Percentiles rank a stretch among this genome's conserved stretches.
phyloP scores from a whole-genome alignment of 257 asterid species.

The Nicotiana paniculata region DNA sequence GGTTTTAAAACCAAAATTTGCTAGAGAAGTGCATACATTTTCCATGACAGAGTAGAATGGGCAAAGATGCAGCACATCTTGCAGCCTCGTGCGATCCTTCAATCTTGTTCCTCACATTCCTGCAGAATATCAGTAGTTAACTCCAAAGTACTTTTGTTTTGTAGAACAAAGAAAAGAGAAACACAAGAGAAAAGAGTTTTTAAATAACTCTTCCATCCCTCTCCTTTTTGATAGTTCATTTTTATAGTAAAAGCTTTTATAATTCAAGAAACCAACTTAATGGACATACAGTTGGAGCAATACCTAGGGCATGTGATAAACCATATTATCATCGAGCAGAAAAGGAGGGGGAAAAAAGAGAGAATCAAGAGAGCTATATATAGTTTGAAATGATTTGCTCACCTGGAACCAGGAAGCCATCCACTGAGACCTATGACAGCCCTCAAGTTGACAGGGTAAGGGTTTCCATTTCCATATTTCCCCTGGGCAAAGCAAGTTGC shows the following conservation, averaged over 20 bases:
- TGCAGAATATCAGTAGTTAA: conserved; percentile 28
- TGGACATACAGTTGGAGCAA: neutral
- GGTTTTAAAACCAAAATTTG: neutral
- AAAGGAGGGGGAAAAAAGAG: neutral
- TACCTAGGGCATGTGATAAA: neutral
- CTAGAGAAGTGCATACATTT: conserved; percentile 39
- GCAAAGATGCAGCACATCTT: conserved; percentile 89
- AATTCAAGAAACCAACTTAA: neutral
- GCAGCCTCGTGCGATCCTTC: conserved; percentile 79
- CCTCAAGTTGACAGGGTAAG: conserved; percentile 67
- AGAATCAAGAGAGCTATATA: neutral
- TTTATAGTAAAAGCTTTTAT: neutral
- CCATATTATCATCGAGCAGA: neutral
- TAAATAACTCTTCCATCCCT: neutral
- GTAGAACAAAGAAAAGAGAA: neutral
- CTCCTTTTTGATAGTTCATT: neutral
- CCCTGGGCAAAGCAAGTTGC: conserved; percentile 88
- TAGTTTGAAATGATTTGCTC: neutral
- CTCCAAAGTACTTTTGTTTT: neutral
- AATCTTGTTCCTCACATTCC: conserved; percentile 62
- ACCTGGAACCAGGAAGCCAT: conserved; percentile 99
- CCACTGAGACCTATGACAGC: conserved; percentile 86
- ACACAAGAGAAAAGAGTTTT: neutral
- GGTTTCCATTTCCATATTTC: conserved; percentile 70
- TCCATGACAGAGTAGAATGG: conserved; percentile 87